Percentiles rank a stretch among this genome's conserved stretches.
Conservation (phyloP, 2,329 filamentous ascomycete species). For the Chaetomiaceae sp. region DNA sequence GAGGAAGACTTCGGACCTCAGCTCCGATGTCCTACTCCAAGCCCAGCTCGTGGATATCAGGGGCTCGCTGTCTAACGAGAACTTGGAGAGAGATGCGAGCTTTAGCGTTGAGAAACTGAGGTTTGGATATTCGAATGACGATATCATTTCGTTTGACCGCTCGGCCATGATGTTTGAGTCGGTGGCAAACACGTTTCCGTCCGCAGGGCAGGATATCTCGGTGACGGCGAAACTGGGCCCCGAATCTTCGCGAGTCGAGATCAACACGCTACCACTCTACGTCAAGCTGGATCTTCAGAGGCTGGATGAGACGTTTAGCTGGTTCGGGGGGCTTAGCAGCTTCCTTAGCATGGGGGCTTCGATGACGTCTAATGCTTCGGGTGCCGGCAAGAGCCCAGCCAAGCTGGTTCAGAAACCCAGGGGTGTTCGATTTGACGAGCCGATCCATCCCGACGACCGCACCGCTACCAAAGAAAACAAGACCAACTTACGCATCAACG, state of each 20-base stretch:
- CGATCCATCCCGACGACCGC: constrained; percentile 46
- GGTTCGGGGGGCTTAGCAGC: constrained; percentile 88
- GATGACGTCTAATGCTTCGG: constrained; percentile 67
- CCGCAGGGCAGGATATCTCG: constrained; percentile 54
- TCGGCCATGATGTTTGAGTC: constrained; percentile 55
- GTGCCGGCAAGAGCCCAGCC: constrained; percentile 35
- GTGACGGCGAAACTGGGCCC: constrained; percentile 47
- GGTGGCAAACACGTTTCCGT: constrained; percentile 54
- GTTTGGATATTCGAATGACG: constrained; percentile 59
- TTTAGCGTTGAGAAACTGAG: constrained; percentile 54
- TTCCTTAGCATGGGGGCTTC: constrained; percentile 85
- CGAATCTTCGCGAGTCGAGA: constrained; percentile 50
- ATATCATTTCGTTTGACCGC: constrained; percentile 60
- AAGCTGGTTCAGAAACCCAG: constrained; percentile 42
- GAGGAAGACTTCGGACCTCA: constrained; percentile 37
- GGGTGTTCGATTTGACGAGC: constrained; percentile 56
- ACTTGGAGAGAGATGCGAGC: constrained; percentile 33
- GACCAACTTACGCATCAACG: constrained; percentile 70
- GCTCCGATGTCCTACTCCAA: constrained; percentile 50
- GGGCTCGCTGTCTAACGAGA: constrained; percentile 30
- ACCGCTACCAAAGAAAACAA: constrained; percentile 56
- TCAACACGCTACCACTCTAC: constrained; percentile 73
- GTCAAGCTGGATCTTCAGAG: constrained; percentile 72
- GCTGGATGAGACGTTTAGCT: constrained; percentile 80
- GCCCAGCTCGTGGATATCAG: constrained; percentile 44